Evolutionary conservation across 148 eudicot species (phyloP).

Genomic region (Limonium bicolor): DNA sequence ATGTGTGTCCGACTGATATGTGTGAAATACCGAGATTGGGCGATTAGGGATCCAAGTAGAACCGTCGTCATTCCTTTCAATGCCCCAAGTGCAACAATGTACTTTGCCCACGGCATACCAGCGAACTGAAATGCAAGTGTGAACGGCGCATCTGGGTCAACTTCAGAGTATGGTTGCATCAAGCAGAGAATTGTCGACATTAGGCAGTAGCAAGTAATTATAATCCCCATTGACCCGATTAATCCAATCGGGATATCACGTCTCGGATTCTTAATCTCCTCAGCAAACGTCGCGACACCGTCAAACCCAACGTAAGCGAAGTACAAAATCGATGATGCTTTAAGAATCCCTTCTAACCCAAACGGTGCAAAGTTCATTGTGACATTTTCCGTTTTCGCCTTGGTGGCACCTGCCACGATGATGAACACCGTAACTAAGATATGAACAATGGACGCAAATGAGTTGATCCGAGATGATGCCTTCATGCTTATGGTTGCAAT

Average conservation of each 20-base stretch:
- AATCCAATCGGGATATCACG: conserved; percentile 59
- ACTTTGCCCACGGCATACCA: conserved; percentile 60
- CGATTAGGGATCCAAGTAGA: conserved; percentile 38
- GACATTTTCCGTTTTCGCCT: conserved; percentile 24
- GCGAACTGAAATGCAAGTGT: conserved; percentile 47
- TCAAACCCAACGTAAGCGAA: conserved; percentile 77
- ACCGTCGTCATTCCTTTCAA: conserved; percentile 75
- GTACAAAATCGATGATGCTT: conserved; percentile 52
- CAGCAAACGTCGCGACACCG: conserved; percentile 51
- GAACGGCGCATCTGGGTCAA: conserved; percentile 44
- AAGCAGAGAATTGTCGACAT: conserved; percentile 42
- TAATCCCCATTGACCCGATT: conserved; percentile 52
- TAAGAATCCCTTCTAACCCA: conserved; percentile 40
- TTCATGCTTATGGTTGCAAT: conserved; percentile 38
- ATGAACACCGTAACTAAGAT: conserved; percentile 31
- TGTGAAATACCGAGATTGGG: conserved; percentile 49
- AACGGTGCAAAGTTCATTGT: conserved; percentile 36
- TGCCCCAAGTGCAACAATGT: conserved; percentile 55
- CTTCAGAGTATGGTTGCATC: conserved; percentile 51
- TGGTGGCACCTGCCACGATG: conserved; percentile 42
- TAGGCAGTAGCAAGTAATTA: conserved; percentile 46
- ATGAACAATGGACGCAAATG: conserved; percentile 40
- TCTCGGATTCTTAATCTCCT: conserved; percentile 51
- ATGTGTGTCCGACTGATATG: conserved; percentile 63
- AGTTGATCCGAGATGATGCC: conserved; percentile 36